Base-by-base conservation (phyloP, 75 land plant genomes). In the Cupressus sempervirens region DNA sequence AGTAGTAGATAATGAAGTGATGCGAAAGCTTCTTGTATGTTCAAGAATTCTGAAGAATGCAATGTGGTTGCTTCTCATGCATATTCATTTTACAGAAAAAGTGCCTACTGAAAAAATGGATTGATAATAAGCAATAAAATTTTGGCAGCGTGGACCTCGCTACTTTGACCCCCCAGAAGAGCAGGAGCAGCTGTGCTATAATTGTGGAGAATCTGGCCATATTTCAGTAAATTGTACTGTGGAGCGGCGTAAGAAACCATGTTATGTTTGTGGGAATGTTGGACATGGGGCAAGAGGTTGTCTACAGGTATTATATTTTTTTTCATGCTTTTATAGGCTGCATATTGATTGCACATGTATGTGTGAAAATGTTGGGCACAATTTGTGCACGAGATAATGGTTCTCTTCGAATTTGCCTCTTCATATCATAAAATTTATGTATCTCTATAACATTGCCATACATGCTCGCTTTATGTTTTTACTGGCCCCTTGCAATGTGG, bases 141-240 rank as follows among this genome's bases (percentile, higher is more conserved):
- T 83, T 67, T 65, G 36, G 48, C 89, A 96, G 98, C 89, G 98
- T 38, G 97, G 94, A 18, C 95, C 95, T 40, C 92, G 98, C 53
- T 96, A 96, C 83, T 96, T 96, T 87, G 95, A 96, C 88, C 90
- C 90, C 7, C 94, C 91, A 8, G 93, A 89, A 82, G 89, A 86
- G 26, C 82, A 86, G 62, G 88, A 86, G 84, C 88, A 84, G 65
- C 38, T 86, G 58, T 96, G 98, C 86, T 95, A 88, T 80, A 91
- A 93, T 80, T 96, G 98, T 88, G 95, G 95, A 29, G 89, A 96
- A 75, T 87, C 82, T 80, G 98, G 97, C 23, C 98, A 96, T 86
- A 58, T n/a, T 34, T 85, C 92, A 29, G 89, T 62, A 13, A 87
- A 89, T 48, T 96, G 98, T 85, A 83, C 85, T 16, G 72, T 85